Conservation (phyloP, 2,329 filamentous ascomycete species). For the Fusarium decemcellulare region DNA sequence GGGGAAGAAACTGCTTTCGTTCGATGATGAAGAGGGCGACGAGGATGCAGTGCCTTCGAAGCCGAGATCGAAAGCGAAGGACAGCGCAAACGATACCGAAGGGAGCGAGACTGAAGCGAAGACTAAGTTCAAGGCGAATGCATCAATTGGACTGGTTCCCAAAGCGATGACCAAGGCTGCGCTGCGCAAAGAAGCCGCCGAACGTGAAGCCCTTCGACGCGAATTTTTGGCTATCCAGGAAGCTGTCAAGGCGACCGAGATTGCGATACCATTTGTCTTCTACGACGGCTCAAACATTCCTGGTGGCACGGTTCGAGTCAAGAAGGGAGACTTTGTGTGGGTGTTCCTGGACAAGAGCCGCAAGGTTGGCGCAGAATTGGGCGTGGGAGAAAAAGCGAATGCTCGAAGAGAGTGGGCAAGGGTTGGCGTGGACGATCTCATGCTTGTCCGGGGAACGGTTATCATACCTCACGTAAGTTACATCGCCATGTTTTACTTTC, state of each 20-base stretch:
- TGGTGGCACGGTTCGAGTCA: slow-evolving; percentile 86
- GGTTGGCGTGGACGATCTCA: slow-evolving; percentile 94
- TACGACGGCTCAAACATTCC: slow-evolving; percentile 95
- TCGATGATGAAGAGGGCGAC: slow-evolving; percentile 78
- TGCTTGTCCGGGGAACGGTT: slow-evolving; percentile 90
- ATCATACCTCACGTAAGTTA: slow-evolving; percentile 92
- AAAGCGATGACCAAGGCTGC: slow-evolving; percentile 80
- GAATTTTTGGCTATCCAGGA: slow-evolving; percentile 91
- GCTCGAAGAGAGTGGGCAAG: slow-evolving; percentile 88
- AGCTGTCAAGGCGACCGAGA: slow-evolving; percentile 88
- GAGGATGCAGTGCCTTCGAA: slow-evolving; percentile 59
- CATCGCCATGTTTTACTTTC: slow-evolving; percentile 8
- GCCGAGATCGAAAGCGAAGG: slow-evolving; percentile 49
- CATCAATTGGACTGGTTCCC: slow-evolving; percentile 74
- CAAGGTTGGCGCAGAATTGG: slow-evolving; percentile 88
- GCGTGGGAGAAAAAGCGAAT: slow-evolving; percentile 78
- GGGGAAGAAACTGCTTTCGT: slow-evolving; percentile 69
- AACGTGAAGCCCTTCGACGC: slow-evolving; percentile 82
- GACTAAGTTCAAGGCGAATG: slow-evolving; percentile 73
- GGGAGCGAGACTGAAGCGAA: slow-evolving; percentile 36
- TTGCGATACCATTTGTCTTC: slow-evolving; percentile 94
- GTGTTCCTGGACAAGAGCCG: slow-evolving; percentile 92
- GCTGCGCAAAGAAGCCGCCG: slow-evolving; percentile 82
- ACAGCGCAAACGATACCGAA: slow-evolving; percentile 52
- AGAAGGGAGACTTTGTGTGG: slow-evolving; percentile 95